phyloP scores from a whole-genome alignment of 257 asterid genomes.

The Nicotiana otophora region DNA sequence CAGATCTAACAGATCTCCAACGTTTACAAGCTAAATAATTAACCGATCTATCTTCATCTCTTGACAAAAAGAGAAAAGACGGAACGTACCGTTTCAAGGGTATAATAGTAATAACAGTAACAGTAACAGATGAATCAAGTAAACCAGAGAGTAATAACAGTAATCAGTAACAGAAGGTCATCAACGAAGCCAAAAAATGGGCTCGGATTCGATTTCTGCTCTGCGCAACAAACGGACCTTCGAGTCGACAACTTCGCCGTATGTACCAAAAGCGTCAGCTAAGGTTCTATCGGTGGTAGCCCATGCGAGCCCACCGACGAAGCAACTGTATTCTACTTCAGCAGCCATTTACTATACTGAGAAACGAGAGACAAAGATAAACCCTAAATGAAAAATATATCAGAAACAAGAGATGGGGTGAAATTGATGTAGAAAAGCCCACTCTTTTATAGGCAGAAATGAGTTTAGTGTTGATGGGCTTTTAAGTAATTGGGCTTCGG shows the following conservation, averaged over 20 bases:
- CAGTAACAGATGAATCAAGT: conserved; percentile 4
- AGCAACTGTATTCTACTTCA: conserved; percentile 27
- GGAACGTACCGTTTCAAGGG: conserved; percentile 32
- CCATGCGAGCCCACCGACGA: conserved; percentile 51
- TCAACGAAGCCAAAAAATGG: conserved; percentile 27
- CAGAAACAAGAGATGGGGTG: neutral
- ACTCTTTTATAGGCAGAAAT: neutral
- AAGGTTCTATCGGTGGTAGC: conserved; percentile 50
- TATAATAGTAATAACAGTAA: neutral
- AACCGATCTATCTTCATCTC: conserved; percentile 26
- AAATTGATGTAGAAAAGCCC: neutral
- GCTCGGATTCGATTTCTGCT: conserved; percentile 26
- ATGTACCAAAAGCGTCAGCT: conserved; percentile 37
- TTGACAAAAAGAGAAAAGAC: conserved; percentile 7
- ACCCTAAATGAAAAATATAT: neutral
- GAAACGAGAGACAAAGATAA: neutral
- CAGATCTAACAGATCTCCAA: neutral
- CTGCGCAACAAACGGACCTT: conserved; percentile 44
- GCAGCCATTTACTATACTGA: neutral
- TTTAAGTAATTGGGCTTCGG: neutral
- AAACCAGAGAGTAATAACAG: neutral
- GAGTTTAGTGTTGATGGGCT: neutral
- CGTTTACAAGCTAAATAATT: neutral
- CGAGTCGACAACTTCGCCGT: conserved; percentile 60
- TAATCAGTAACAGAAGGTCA: conserved; percentile 14